A percentile compares a stretch with the other conserved stretches of the same genome.
These are phyloP conservation scores for Linnemannia elongata DNA, from an alignment of 192 early-diverging fungal species.

Conservation along the genomic window DNA sequence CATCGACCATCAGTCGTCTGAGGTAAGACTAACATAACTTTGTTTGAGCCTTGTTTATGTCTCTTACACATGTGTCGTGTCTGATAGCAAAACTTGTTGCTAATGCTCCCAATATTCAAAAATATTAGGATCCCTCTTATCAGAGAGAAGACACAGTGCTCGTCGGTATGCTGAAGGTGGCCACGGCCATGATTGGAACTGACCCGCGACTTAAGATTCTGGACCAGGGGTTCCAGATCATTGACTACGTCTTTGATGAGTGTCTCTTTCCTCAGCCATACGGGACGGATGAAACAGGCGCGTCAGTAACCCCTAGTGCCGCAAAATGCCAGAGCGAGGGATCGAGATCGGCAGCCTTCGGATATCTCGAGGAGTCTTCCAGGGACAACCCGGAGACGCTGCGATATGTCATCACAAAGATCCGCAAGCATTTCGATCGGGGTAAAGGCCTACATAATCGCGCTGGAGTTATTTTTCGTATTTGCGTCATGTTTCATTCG, in stretches of 20 bases:
- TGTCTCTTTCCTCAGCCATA: conserved; percentile 50
- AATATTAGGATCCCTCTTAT: conserved; percentile 2
- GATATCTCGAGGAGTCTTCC: conserved; percentile 44
- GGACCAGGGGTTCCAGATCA: conserved; percentile 24
- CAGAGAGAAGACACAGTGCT: conserved; percentile 57
- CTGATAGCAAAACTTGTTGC: neutral
- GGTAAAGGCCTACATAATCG: conserved; percentile 16
- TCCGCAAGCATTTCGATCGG: conserved; percentile 52
- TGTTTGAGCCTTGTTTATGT: neutral
- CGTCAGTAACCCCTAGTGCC: neutral
- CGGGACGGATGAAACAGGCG: neutral
- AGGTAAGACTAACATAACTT: conserved; percentile 19
- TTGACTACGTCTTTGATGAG: conserved; percentile 57
- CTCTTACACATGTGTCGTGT: neutral
- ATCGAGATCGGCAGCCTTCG: conserved; percentile 58
- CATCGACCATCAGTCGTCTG: conserved; percentile 29
- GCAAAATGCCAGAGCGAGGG: conserved; percentile 59
- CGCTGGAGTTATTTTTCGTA: neutral
- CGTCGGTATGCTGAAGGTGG: conserved; percentile 57
- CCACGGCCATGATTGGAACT: conserved; percentile 49
- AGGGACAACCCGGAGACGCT: conserved; percentile 38
- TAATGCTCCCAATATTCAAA: neutral
- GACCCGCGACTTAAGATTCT: conserved; percentile 38
- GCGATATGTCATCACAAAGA: conserved; percentile 50
- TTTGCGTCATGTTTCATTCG: neutral